phyloP scores from a whole-genome alignment of 371 early-diverging fungal species.

The Vittaforma corneae region DNA sequence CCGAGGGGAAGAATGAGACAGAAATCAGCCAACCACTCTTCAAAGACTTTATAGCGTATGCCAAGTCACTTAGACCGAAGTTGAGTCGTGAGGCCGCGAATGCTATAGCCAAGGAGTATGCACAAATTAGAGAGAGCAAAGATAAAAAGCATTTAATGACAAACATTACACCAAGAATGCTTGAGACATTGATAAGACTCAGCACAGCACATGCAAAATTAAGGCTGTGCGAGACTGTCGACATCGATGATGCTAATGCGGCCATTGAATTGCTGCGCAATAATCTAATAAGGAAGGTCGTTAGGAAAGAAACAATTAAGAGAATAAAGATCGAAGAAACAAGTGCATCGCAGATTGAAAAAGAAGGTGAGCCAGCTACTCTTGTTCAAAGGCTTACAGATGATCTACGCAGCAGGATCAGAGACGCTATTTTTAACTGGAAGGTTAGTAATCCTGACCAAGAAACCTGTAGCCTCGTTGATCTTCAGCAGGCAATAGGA shows the following conservation, averaged over 20 bases:
- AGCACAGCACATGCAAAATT: slow-evolving; percentile 93
- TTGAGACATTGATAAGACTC: slow-evolving; percentile 93
- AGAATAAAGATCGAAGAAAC: background rate
- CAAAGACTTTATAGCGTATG: slow-evolving; percentile 35
- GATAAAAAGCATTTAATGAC: slow-evolving; percentile 52
- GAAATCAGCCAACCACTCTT: slow-evolving; percentile 26
- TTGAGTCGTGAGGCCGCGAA: slow-evolving; percentile 46
- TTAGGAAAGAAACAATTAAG: background rate
- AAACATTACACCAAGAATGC: slow-evolving; percentile 89
- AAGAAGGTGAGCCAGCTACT: background rate
- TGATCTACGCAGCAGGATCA: background rate
- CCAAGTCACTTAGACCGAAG: slow-evolving; percentile 46
- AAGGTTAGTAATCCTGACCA: no score
- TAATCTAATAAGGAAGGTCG: slow-evolving; percentile 44
- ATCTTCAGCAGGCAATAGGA: no score
- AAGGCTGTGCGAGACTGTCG: slow-evolving; percentile 66
- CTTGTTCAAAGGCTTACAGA: slow-evolving; percentile 2
- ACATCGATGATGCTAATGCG: slow-evolving; percentile 56
- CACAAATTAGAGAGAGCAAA: slow-evolving; percentile 49
- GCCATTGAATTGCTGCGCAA: slow-evolving; percentile 47
- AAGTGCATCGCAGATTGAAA: background rate
- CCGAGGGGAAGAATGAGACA: slow-evolving; percentile 27
- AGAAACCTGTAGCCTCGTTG: no score
- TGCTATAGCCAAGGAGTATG: slow-evolving; percentile 47
- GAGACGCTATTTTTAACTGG: slow-evolving; percentile 30